Conservation (phyloP, 345 rosid genomes). For the Iberis pinnata region DNA sequence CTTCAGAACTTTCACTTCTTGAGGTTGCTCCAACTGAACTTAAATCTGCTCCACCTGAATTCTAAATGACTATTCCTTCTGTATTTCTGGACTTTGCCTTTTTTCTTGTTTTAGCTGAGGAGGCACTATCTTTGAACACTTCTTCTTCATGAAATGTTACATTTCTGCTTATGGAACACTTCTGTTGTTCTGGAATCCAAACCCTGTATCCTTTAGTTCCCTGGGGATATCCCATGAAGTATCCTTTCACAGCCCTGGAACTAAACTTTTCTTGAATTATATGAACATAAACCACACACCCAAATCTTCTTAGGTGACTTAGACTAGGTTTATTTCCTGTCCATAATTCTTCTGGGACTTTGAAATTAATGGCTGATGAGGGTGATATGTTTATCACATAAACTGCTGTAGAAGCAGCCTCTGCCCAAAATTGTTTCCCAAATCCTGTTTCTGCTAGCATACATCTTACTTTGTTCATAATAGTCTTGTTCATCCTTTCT, state of each 20-base stretch:
- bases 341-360: background rate
- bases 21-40: no score
- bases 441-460: no score
- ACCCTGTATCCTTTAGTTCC: background rate
- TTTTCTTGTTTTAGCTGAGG: no score
- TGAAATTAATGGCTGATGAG: background rate
- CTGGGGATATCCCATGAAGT: background rate
- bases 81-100: no score
- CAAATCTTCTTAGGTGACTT: background rate
- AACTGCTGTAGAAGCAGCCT: background rate
- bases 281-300: background rate
- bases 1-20: no score
- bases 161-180: background rate
- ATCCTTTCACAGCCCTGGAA: background rate
- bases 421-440: no score
- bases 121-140: no score
- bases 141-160: background rate
- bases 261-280: background rate
- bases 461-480: no score
- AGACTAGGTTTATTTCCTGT: no score
- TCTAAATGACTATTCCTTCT: no score
- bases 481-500: no score
- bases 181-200: background rate
- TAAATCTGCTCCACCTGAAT: no score
- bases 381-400: background rate